Conservation (phyloP, 805 yeast genomes). For the Kuraishia piskuri region DNA sequence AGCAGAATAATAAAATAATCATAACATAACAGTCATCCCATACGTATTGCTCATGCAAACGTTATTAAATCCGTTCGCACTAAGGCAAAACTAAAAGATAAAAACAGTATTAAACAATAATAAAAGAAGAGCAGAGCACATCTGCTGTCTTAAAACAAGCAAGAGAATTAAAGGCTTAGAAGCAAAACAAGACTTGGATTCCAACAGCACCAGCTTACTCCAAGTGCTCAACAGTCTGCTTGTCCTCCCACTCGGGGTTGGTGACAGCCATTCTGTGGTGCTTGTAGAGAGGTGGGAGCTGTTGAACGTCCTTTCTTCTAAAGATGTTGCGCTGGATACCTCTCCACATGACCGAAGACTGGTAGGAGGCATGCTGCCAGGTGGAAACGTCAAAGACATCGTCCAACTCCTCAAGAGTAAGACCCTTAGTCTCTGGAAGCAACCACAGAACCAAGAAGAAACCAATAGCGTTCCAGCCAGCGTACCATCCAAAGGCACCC, state of each 20-base stretch:
- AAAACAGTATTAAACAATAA: background rate
- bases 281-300: conserved; percentile 46
- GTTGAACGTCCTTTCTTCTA: conserved; percentile 33
- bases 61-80: background rate
- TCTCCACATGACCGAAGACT: conserved; percentile 29
- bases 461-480: conserved; percentile 73
- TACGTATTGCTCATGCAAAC: background rate
- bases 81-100: background rate
- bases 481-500: conserved; percentile 87
- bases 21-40: background rate
- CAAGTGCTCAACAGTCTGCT: conserved; percentile 39
- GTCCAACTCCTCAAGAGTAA: conserved; percentile 71
- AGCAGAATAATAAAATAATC: background rate
- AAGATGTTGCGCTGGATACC: conserved; percentile 39
- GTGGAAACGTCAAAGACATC: conserved; percentile 60
- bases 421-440: conserved; percentile 64
- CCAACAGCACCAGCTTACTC: conserved; percentile 22
- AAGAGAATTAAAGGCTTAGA: background rate
- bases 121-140: background rate
- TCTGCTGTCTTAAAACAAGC: background rate
- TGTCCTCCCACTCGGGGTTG: conserved; percentile 53
- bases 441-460: conserved; percentile 64
- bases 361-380: conserved; percentile 43
- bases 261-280: conserved; percentile 55
- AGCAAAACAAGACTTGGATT: background rate